A percentile compares a stretch with the other conserved stretches of the same genome.
phyloP scores from a whole-genome alignment of 768 basidiomycete species.

The Lactifluus echinatus region DNA sequence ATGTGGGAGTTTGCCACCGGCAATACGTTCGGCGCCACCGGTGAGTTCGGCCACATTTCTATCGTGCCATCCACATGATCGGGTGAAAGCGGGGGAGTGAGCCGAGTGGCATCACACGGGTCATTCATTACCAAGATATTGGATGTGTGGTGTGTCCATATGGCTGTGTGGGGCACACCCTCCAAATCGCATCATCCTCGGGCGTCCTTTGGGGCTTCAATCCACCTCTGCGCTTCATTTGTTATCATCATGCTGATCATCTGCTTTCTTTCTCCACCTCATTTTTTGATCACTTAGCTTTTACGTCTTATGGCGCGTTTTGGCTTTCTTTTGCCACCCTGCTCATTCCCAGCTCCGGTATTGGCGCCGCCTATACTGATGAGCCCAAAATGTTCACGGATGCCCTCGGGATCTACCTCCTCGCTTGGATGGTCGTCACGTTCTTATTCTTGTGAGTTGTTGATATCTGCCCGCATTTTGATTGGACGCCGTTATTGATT shows the following conservation, averaged over 20 bases:
- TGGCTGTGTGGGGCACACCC: no score
- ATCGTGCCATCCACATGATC: no score
- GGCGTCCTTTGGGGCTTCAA: no score
- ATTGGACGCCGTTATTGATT: not conserved
- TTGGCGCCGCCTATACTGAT: conserved; percentile 41
- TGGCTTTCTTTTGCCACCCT: conserved; percentile 80
- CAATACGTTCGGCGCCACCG: conserved; percentile 64
- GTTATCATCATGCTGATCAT: not conserved
- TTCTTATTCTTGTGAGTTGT: conserved; percentile 55
- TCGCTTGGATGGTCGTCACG: conserved; percentile 68
- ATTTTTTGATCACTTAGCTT: conserved; percentile 43
- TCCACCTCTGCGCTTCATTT: not conserved
- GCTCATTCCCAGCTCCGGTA: conserved; percentile 59
- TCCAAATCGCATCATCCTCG: no score
- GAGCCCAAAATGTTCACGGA: conserved; percentile 33
- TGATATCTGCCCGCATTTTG: not conserved
- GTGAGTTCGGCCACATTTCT: conserved; percentile 32
- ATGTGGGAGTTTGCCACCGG: conserved; percentile 62
- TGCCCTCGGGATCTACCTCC: conserved; percentile 68
- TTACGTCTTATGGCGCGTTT: conserved; percentile 79
- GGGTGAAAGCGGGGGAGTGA: no score
- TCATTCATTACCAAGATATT: no score
- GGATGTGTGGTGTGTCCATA: no score
- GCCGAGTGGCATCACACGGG: no score
- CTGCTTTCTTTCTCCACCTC: conserved; percentile 20